Base-by-base conservation (phyloP, 2,329 filamentous ascomycete genomes). In the Monilinia polystroma region DNA sequence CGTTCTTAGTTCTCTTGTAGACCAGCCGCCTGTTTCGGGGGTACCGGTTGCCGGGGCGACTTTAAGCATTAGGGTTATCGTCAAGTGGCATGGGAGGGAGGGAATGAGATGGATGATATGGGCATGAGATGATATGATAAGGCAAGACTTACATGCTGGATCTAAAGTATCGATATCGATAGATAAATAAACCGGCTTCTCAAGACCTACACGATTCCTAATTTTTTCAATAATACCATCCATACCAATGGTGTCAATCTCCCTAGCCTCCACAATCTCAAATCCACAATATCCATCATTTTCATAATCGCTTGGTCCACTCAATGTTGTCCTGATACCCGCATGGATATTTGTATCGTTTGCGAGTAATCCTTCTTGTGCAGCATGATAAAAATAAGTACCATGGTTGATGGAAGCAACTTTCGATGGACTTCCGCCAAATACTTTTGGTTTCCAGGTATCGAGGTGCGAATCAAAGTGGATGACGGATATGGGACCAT, bases 81-180 rank as follows among this genome's bases (percentile, higher is more conserved):
- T 4, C 26, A 51, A 11, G 51, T 20, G 32, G 32, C 7, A 35
- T 5, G 20, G 55, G 54, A 57, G 23, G 38, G 8, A 8, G n/a
- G 18, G 45, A 23, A 47, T 23, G 55, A 62, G 26, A 49, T 56
- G 20, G 11, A 16, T 16, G 12, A 45, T 14, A 14, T 45, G 11
- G 12, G 41, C 12, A 4, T 35, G 16, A 45, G 12, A 5, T 55
- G 2, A 20, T 35, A 26, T 18, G 23, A 11, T 1, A 29, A 29
- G 43, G 20, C 8, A 41, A 7, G 14, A 79, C 83, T 77, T 77
- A 87, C 84, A 94, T 6, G 91, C 91, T 10, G 93, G 92, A 76
- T 96, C 92, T 4, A 96, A 81, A 0, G 91, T 93, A 75, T 96
- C 92, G 73, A 96, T 96, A 75, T 97, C 93, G 57, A 96, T 88